phyloP scores from a whole-genome alignment of 192 early-diverging fungal genomes.

The Entomortierella chlamydospora region DNA sequence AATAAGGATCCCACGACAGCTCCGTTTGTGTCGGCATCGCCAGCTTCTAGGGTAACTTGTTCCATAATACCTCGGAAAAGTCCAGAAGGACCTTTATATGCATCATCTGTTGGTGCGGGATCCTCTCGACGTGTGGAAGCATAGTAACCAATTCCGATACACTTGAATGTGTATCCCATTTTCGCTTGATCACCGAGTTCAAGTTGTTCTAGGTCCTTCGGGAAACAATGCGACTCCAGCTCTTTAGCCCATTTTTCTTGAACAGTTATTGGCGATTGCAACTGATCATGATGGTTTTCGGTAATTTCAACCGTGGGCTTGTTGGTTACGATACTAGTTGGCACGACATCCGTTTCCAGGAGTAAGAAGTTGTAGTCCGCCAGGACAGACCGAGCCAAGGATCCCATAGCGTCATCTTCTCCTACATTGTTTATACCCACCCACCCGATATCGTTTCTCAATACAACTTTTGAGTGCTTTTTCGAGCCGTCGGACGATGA shows the following conservation, averaged over 20 bases:
- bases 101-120: slow-evolving; percentile 3
- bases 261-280: background rate
- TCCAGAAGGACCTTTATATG: slow-evolving; percentile 27
- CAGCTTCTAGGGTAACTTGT: slow-evolving; percentile 63
- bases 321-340: no score
- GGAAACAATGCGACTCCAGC: slow-evolving; percentile 45
- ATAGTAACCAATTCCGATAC: slow-evolving; percentile 57
- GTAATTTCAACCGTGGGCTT: slow-evolving; percentile 4
- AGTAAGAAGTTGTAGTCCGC: slow-evolving; percentile 38
- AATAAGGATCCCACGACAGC: slow-evolving; percentile 65
- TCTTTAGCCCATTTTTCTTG: slow-evolving; percentile 37
- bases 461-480: background rate
- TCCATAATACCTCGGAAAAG: slow-evolving; percentile 55
- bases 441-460: slow-evolving; percentile 44
- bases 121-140: slow-evolving; percentile 43
- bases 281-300: background rate
- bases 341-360: slow-evolving; percentile 22
- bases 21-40: slow-evolving; percentile 69
- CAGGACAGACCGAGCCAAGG: slow-evolving; percentile 24
- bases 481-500: slow-evolving; percentile 4
- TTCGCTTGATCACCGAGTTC: slow-evolving; percentile 48
- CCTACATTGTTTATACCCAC: slow-evolving; percentile 37
- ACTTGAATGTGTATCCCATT: slow-evolving; percentile 69
- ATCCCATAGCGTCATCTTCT: slow-evolving; percentile 6
- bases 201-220: slow-evolving; percentile 33